phyloP scores from a whole-genome alignment of 202 grass and related monocot genomes.

The Panicum virgatum region DNA sequence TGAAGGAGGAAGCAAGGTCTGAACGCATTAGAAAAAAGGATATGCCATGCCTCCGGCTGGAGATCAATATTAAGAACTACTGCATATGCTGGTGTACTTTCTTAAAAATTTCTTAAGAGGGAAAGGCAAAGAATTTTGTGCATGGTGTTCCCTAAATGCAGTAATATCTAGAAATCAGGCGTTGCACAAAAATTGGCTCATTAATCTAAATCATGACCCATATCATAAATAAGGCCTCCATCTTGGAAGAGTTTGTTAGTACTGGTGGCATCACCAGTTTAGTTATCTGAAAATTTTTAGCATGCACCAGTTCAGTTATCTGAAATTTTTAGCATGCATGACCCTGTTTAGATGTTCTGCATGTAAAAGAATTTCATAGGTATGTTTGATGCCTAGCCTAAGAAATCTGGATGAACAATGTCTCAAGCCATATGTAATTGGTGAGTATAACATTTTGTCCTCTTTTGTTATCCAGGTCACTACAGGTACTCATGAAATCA shows the following conservation, averaged over 20 bases:
- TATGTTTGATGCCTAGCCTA: neutral
- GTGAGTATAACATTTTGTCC: neutral
- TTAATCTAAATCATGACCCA: no score
- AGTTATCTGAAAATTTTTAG: no score
- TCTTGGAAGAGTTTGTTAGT: conserved; percentile 8
- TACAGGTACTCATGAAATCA: conserved; percentile 77
- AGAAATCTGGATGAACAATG: neutral
- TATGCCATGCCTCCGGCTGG: neutral
- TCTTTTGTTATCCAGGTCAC: conserved; percentile 59
- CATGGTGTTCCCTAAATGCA: neutral
- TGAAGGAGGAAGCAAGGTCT: no score
- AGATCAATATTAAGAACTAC: neutral
- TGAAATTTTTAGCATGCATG: neutral
- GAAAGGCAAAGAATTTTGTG: neutral
- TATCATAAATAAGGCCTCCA: neutral
- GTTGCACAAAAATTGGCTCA: no score
- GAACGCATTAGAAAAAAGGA: no score
- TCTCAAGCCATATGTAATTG: neutral
- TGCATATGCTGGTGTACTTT: neutral
- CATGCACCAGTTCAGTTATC: no score
- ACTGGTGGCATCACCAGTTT: neutral
- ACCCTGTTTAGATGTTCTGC: neutral
- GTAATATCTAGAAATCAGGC: neutral
- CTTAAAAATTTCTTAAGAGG: neutral
- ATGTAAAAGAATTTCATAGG: neutral